Percentiles rank a stretch among this genome's conserved stretches.
phyloP scores from a whole-genome alignment of 805 yeast species.

The Saturnispora bothae region DNA sequence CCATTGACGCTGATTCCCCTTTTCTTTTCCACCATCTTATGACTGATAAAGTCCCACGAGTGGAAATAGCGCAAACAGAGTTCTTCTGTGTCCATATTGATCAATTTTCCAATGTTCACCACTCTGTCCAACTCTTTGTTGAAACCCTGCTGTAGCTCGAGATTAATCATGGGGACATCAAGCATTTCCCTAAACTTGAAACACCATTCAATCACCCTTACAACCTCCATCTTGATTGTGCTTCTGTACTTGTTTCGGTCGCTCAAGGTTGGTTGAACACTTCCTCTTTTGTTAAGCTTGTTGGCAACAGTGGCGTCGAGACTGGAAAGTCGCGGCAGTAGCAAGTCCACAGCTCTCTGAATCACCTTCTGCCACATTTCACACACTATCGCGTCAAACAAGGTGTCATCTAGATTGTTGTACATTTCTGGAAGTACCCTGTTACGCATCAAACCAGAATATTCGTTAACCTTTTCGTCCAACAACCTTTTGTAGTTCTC shows the following conservation, averaged over 20 bases:
- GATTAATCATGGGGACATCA: slow-evolving; percentile 19
- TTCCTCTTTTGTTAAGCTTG: slow-evolving; percentile 11
- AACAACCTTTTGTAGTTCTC: slow-evolving; percentile 14
- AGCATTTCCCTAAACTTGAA: slow-evolving; percentile 22
- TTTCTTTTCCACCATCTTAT: slow-evolving; percentile 15
- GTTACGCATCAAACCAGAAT: slow-evolving; percentile 18
- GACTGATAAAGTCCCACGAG: slow-evolving; percentile 18
- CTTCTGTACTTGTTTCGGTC: slow-evolving; percentile 3
- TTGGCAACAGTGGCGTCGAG: slow-evolving; percentile 7
- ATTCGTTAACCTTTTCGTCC: slow-evolving; percentile 19
- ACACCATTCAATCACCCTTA: slow-evolving; percentile 25
- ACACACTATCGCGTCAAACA: slow-evolving; percentile 21
- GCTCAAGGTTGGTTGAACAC: background rate
- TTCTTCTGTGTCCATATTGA: slow-evolving; percentile 11
- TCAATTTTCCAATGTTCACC: slow-evolving; percentile 13
- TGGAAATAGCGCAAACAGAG: slow-evolving; percentile 16
- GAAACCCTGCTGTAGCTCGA: slow-evolving; percentile 12
- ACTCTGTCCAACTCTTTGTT: slow-evolving; percentile 18
- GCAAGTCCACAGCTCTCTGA: slow-evolving; percentile 53
- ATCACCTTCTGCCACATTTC: slow-evolving; percentile 76
- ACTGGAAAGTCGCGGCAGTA: slow-evolving; percentile 50
- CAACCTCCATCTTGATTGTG: slow-evolving; percentile 19
- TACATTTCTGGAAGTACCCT: slow-evolving; percentile 19
- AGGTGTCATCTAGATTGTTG: slow-evolving; percentile 23
- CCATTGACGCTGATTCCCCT: slow-evolving; percentile 31